Evolutionary conservation across 2,329 filamentous ascomycete species (phyloP).

Genomic region (Aspergillus oerlinghausenensis): DNA sequence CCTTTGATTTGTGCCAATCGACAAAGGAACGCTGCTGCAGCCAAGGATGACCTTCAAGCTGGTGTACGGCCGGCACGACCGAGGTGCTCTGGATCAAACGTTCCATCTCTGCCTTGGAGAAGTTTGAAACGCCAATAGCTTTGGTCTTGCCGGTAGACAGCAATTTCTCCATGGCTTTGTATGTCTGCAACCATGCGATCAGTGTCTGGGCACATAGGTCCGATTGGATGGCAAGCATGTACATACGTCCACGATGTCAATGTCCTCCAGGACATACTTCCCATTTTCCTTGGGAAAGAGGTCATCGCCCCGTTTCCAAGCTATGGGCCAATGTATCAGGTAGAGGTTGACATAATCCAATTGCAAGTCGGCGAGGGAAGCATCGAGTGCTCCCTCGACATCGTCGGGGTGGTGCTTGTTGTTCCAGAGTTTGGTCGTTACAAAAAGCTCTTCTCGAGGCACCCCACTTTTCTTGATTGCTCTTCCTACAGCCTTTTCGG

Average conservation of each 20-base stretch:
- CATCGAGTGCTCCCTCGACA: constrained; percentile 57
- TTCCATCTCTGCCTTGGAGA: constrained; percentile 46
- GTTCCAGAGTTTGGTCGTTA: constrained; percentile 66
- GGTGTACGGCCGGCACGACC: constrained; percentile 46
- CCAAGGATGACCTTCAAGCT: constrained; percentile 52
- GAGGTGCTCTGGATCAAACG: constrained; percentile 41
- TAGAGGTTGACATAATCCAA: constrained; percentile 66
- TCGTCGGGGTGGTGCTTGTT: constrained; percentile 58
- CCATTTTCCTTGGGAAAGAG: constrained; percentile 45
- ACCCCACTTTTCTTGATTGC: constrained; percentile 62
- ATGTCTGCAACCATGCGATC: constrained; percentile 34
- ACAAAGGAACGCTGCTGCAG: constrained; percentile 47
- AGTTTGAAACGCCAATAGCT: constrained; percentile 53
- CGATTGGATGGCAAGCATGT: not conserved
- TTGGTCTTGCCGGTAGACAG: constrained; percentile 40
- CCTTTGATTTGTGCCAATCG: constrained; percentile 47
- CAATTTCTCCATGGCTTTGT: constrained; percentile 47
- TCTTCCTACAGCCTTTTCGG: constrained; percentile 61
- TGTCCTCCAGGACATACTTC: constrained; percentile 39
- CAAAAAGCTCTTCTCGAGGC: constrained; percentile 60
- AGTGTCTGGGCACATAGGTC: not conserved
- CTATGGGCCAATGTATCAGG: constrained; percentile 63
- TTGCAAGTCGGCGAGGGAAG: constrained; percentile 58
- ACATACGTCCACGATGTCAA: constrained; percentile 47
- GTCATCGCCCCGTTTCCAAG: constrained; percentile 48